Conservation (phyloP, 1,284 basidiomycete genomes). For the Ceratobasidium sp. region DNA sequence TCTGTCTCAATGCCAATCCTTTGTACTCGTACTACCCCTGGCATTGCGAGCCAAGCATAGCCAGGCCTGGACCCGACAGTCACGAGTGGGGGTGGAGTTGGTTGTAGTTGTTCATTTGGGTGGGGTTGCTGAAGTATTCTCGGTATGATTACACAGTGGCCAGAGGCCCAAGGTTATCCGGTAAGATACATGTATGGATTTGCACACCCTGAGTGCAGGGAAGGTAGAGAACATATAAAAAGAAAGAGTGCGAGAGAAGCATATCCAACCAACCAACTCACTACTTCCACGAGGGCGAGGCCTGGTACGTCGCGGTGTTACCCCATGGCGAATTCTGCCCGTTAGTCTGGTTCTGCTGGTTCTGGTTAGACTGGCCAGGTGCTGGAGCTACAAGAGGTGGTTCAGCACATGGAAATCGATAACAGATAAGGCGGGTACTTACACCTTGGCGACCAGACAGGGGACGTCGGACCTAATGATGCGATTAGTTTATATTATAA, state of each 20-base stretch:
- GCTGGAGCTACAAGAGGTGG: slow-evolving; percentile 23
- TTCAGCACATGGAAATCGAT: background rate
- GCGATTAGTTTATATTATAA: slow-evolving; percentile 23
- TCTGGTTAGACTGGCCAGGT: slow-evolving; percentile 27
- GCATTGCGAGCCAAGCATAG: background rate
- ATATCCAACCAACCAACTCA: slow-evolving; percentile 28
- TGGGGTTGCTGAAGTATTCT: background rate
- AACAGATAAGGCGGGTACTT: background rate
- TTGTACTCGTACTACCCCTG: background rate
- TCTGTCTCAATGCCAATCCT: background rate
- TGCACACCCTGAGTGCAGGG: slow-evolving; percentile 36
- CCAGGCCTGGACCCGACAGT: background rate
- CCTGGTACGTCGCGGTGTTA: slow-evolving; percentile 41
- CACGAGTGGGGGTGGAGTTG: background rate
- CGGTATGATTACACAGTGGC: slow-evolving; percentile 21
- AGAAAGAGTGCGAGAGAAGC: slow-evolving; percentile 7
- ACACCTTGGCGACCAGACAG: slow-evolving; percentile 75
- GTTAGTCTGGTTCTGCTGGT: slow-evolving; percentile 38
- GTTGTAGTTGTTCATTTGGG: background rate
- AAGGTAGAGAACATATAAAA: slow-evolving; percentile 33
- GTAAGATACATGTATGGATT: slow-evolving; percentile 42
- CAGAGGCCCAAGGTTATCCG: background rate
- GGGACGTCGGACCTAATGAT: slow-evolving; percentile 70
- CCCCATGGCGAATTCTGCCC: slow-evolving; percentile 45
- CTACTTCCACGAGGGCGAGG: slow-evolving; percentile 48